Conservation (phyloP, 192 early-diverging fungal genomes). For the Podila horticola region DNA sequence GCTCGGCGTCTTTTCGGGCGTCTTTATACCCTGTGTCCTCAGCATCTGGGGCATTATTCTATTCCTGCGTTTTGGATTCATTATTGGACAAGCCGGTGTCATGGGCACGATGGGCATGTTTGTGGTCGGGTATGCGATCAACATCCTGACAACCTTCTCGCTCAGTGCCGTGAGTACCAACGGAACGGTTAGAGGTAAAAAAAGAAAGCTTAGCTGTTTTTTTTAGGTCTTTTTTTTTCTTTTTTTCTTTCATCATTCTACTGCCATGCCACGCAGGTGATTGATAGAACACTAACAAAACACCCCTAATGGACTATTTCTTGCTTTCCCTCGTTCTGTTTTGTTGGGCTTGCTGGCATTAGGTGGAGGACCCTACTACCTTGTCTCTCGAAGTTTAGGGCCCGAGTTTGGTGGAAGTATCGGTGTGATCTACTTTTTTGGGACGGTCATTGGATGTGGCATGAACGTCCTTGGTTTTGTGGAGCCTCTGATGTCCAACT, state of each 20-base stretch:
- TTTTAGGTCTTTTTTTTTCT: neutral
- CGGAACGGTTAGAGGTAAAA: conserved; percentile 64
- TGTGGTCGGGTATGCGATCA: conserved; percentile 65
- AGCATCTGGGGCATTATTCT: conserved; percentile 80
- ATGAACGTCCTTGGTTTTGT: conserved; percentile 75
- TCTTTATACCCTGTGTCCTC: conserved; percentile 74
- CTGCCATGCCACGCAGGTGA: too few relatives aligned
- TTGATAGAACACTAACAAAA: neutral
- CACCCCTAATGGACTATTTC: neutral
- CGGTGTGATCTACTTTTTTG: conserved; percentile 70
- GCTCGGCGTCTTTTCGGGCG: conserved; percentile 75
- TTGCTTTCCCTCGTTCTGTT: too few relatives aligned
- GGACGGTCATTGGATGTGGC: conserved; percentile 66
- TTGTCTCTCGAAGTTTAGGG: conserved; percentile 72
- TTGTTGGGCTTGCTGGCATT: conserved; percentile 11
- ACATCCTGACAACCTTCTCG: conserved; percentile 71
- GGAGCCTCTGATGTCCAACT: conserved; percentile 70
- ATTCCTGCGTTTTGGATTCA: conserved; percentile 76
- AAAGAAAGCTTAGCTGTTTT: neutral
- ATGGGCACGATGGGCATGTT: conserved; percentile 70
- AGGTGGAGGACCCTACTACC: conserved; percentile 78
- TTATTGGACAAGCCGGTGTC: conserved; percentile 71
- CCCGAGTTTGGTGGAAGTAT: conserved; percentile 81
- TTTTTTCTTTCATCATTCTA: neutral
- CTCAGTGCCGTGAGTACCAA: conserved; percentile 78